phyloP scores from a whole-genome alignment of 2,329 filamentous ascomycete species.

The Neofusicoccum laricinum region DNA sequence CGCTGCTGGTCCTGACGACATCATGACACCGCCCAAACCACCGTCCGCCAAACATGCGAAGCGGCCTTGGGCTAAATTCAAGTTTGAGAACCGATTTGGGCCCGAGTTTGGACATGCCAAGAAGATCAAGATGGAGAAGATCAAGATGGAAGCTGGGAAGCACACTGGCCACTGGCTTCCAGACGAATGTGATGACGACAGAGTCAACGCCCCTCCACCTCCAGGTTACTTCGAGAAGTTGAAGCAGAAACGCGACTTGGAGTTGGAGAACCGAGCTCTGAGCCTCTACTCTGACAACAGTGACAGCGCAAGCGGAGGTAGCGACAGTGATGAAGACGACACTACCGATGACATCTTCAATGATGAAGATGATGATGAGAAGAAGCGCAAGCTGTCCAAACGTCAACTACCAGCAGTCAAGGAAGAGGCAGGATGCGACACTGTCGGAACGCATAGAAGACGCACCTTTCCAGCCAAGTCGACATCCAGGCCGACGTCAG shows the following conservation, averaged over 20 bases:
- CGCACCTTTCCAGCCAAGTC: background rate
- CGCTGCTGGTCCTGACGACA: background rate
- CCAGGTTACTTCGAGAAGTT: background rate
- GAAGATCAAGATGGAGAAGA: background rate
- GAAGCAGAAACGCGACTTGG: background rate
- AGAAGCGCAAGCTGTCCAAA: background rate
- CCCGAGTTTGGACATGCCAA: background rate
- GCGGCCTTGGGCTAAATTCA: background rate
- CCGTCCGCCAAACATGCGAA: background rate
- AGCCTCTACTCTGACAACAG: background rate
- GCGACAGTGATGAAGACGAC: background rate
- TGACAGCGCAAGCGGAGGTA: no score
- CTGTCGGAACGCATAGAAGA: no score
- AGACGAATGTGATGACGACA: background rate
- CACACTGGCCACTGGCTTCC: background rate
- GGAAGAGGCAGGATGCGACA: no score
- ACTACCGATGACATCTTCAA: background rate
- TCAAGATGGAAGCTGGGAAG: background rate
- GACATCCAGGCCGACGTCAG: background rate
- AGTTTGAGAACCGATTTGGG: background rate
- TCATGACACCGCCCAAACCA: background rate
- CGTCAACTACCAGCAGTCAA: no score
- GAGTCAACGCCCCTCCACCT: background rate
- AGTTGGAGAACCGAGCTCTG: background rate
- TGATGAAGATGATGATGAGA: background rate